Conservation (phyloP, 352 stramenopile genomes). For the Phytophthora capsici region DNA sequence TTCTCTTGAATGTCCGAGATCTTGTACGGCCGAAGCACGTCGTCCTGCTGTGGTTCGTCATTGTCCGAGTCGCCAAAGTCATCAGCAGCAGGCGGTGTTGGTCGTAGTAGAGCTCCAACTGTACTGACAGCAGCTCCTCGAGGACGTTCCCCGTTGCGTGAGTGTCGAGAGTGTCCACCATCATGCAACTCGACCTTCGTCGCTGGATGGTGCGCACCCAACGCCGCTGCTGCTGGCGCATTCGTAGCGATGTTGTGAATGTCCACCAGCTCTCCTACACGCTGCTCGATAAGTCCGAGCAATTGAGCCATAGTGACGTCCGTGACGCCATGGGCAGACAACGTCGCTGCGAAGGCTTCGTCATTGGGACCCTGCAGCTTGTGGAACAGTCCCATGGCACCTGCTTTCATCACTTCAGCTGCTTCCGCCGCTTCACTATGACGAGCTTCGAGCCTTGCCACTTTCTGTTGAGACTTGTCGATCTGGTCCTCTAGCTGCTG, state of each 20-base stretch:
- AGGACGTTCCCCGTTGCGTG: conserved; percentile 27
- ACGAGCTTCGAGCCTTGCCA: conserved; percentile 65
- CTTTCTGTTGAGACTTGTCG: conserved; percentile 84
- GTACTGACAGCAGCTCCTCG: conserved; percentile 15
- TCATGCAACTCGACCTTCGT: conserved; percentile 46
- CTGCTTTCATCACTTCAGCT: conserved; percentile 77
- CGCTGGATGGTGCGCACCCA: conserved; percentile 32
- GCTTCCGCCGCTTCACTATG: conserved; percentile 67
- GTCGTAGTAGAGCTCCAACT: conserved; percentile 47
- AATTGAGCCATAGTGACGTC: conserved; percentile 85
- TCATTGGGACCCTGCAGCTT: conserved; percentile 77
- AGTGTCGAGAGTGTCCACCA: conserved; percentile 28
- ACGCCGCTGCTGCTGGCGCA: conserved; percentile 34
- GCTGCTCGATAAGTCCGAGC: conserved; percentile 85
- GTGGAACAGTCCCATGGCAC: conserved; percentile 81
- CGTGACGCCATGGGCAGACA: conserved; percentile 74
- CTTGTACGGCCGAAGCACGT: conserved; percentile 69
- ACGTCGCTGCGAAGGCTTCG: conserved; percentile 73
- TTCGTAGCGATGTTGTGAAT: conserved; percentile 88
- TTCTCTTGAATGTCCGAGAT: conserved; percentile 86
- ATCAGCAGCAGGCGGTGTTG: conserved; percentile 61
- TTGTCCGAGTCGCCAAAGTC: conserved; percentile 81
- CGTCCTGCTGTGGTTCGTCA: conserved; percentile 65
- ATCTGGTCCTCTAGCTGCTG: conserved; percentile 84
- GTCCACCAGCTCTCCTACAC: conserved; percentile 84